A percentile compares a stretch with the other conserved stretches of the same genome.
Evolutionary conservation across 495 filamentous ascomycete species (phyloP).

Genomic region (Cudoniella acicularis): DNA sequence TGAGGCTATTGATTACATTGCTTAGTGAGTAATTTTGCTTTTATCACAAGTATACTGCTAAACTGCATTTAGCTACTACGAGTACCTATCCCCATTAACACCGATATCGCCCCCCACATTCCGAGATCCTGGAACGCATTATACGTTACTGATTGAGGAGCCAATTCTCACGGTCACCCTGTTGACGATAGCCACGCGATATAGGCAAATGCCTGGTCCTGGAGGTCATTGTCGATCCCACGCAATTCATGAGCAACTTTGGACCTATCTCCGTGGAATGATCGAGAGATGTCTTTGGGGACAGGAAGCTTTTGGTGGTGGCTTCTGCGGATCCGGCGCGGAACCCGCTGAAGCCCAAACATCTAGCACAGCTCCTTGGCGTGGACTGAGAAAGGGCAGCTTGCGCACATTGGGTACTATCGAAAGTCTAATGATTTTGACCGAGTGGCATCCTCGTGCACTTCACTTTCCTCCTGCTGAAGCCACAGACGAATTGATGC

Average conservation of each 20-base stretch:
- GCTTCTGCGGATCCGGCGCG: constrained; percentile 74
- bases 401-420: constrained; percentile 88
- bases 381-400: constrained; percentile 63
- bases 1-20: constrained; percentile 88
- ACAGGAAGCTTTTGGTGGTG: constrained; percentile 88
- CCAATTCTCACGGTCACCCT: constrained; percentile 88
- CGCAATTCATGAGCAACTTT: constrained; percentile 93
- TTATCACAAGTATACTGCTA: not conserved
- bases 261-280: constrained; percentile 90
- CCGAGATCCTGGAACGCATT: constrained; percentile 66
- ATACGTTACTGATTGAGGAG: constrained; percentile 77
- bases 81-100: constrained; percentile 82
- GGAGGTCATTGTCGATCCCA: constrained; percentile 81
- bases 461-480: constrained; percentile 94
- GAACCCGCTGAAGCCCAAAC: constrained; percentile 60
- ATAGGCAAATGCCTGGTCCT: constrained; percentile 71
- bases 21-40: constrained; percentile 59
- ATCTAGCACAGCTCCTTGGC: constrained; percentile 56
- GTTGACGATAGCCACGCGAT: constrained; percentile 84
- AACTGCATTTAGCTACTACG: constrained; percentile 67
- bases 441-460: constrained; percentile 94
- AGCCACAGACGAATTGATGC: constrained; percentile 55
- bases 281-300: constrained; percentile 93
- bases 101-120: constrained; percentile 87
- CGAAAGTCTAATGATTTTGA: constrained; percentile 87